phyloP scores from a whole-genome alignment of 805 yeast species.

The Naumovozyma dairenensis region DNA sequence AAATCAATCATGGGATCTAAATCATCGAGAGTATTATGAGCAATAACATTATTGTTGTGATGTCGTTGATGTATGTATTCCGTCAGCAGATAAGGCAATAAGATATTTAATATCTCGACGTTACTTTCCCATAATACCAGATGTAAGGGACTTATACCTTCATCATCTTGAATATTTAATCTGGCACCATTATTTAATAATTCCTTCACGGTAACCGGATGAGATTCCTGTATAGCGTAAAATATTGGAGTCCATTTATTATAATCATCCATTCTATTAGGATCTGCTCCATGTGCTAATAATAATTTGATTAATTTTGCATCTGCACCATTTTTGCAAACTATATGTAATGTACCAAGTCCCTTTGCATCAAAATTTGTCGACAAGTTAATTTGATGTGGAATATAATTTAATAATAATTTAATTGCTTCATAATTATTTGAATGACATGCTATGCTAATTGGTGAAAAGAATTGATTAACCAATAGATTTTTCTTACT shows the following conservation, averaged over 20 bases:
- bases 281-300: slow-evolving; percentile 60
- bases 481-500: slow-evolving; percentile 17
- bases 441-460: slow-evolving; percentile 80
- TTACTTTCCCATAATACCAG: slow-evolving; percentile 95
- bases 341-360: slow-evolving; percentile 76
- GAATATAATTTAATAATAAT: slow-evolving; percentile 38
- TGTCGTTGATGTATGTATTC: slow-evolving; percentile 1
- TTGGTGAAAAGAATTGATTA: slow-evolving; percentile 58
- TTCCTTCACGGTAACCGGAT: slow-evolving; percentile 55
- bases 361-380: slow-evolving; percentile 66
- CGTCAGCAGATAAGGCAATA: slow-evolving; percentile 35
- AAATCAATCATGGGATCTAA: slow-evolving; percentile 10
- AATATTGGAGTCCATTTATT: slow-evolving; percentile 92
- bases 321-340: slow-evolving; percentile 71
- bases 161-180: slow-evolving; percentile 60
- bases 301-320: slow-evolving; percentile 56
- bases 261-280: slow-evolving; percentile 72
- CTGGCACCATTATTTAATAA: slow-evolving; percentile 68
- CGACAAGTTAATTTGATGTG: slow-evolving; percentile 2
- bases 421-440: slow-evolving; percentile 68
- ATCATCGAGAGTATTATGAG: slow-evolving; percentile 18
- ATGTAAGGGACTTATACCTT: slow-evolving; percentile 69
- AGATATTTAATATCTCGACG: slow-evolving; percentile 63
- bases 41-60: no score
- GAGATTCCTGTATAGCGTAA: slow-evolving; percentile 84